phyloP scores from a whole-genome alignment of 257 asterid genomes.

The Solanum clarkiae region DNA sequence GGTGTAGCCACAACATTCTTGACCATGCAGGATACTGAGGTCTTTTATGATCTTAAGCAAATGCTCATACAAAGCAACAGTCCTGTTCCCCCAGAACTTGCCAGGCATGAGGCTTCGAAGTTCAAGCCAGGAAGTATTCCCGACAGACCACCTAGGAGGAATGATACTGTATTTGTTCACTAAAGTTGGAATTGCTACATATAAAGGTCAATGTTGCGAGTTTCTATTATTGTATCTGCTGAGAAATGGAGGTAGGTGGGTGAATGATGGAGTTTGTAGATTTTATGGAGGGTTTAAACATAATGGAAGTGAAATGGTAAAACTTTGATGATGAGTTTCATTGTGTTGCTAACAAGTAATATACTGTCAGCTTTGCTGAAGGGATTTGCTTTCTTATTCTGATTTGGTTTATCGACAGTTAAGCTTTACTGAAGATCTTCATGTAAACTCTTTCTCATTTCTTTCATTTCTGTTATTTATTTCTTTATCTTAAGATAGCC shows the following conservation, averaged over 20 bases:
- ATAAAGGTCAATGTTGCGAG: not conserved
- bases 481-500: not conserved
- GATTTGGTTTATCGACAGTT: not conserved
- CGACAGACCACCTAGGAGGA: not conserved
- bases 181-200: not conserved
- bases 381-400: not conserved
- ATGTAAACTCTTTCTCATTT: not conserved
- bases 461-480: not conserved
- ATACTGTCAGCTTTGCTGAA: not conserved
- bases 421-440: not conserved
- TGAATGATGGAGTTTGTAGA: not conserved
- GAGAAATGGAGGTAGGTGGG: not conserved
- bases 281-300: not conserved
- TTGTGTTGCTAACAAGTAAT: not conserved
- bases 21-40: constrained; percentile 46
- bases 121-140: constrained; percentile 1
- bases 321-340: not conserved
- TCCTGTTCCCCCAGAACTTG: constrained; percentile 1
- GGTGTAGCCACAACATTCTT: constrained; percentile 55
- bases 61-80: constrained; percentile 45
- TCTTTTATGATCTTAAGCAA: constrained; percentile 18
- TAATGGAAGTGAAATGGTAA: not conserved
- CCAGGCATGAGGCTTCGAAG: not conserved
- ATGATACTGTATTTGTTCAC: not conserved
- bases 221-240: not conserved